Conservation (phyloP, 1,284 basidiomycete species). For the Leccinum solheimii region DNA sequence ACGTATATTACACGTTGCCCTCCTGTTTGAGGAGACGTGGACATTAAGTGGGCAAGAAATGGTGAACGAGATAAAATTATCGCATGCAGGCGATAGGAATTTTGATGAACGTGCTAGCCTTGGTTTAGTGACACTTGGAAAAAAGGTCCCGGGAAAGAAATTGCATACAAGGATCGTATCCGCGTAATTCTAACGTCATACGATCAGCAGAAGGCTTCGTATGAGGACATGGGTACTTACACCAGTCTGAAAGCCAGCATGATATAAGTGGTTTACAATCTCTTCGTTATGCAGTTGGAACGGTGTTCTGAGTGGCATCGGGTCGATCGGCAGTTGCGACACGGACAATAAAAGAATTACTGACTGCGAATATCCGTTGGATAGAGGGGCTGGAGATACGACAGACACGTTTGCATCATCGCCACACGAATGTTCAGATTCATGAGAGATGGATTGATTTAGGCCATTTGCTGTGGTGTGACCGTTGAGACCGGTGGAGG, state of each 20-base stretch:
- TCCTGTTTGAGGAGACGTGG: conserved; percentile 62
- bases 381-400: conserved; percentile 24
- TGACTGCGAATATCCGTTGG: conserved; percentile 47
- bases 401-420: conserved; percentile 24
- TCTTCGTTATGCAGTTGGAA: conserved; percentile 66
- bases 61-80: conserved; percentile 86
- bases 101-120: conserved; percentile 70
- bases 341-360: conserved; percentile 23
- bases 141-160: conserved; percentile 13
- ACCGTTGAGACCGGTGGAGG: conserved; percentile 21
- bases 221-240: conserved; percentile 46
- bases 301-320: conserved; percentile 38
- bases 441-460: conserved; percentile 16
- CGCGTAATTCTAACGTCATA: conserved; percentile 64
- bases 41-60: conserved; percentile 82
- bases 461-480: conserved; percentile 27
- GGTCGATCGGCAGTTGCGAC: conserved; percentile 12
- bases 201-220: conserved; percentile 8
- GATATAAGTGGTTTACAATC: conserved; percentile 73
- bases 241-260: conserved; percentile 75
- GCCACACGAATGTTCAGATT: conserved; percentile 23
- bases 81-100: conserved; percentile 72
- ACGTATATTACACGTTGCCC: conserved; percentile 71
- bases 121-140: conserved; percentile 18
- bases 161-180: conserved; percentile 71